These are phyloP conservation scores for Nepenthes gracilis DNA, from an alignment of 148 eudicot genomes.

Conservation along the genomic window DNA sequence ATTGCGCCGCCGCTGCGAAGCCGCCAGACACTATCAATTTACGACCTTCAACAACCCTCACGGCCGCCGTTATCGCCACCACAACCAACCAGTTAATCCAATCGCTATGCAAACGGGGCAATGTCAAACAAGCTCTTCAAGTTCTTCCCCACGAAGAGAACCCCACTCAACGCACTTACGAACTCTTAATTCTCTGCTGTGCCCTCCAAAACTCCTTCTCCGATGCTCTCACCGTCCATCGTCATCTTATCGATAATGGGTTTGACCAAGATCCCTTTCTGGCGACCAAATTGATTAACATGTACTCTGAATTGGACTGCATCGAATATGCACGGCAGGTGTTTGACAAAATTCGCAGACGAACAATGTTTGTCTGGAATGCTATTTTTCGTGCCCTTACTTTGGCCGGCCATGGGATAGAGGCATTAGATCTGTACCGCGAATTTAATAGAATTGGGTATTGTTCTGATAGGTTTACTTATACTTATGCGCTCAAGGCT, in stretches of 20 bases:
- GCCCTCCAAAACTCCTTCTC: conserved; percentile 31
- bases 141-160: conserved; percentile 42
- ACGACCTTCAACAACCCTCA: no score
- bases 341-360: conserved; percentile 53
- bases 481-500: conserved; percentile 78
- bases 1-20: no score
- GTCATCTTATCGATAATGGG: conserved; percentile 46
- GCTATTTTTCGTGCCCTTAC: conserved; percentile 66
- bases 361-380: conserved; percentile 73
- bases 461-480: conserved; percentile 75
- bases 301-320: conserved; percentile 54
- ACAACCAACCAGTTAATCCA: conserved; percentile 25
- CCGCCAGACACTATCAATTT: no score
- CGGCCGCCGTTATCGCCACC: no score
- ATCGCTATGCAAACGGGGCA: conserved; percentile 50
- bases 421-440: conserved; percentile 50
- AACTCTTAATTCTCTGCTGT: conserved; percentile 59
- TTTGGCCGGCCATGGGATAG: conserved; percentile 57
- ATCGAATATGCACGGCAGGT: conserved; percentile 63
- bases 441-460: conserved; percentile 46
- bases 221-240: conserved; percentile 51
- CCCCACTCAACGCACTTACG: conserved; percentile 77
- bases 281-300: conserved; percentile 69
- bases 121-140: conserved; percentile 59
- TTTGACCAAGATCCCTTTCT: conserved; percentile 62